Conservation (phyloP, 2,329 filamentous ascomycete species). For the Myrmaecium sp. region DNA sequence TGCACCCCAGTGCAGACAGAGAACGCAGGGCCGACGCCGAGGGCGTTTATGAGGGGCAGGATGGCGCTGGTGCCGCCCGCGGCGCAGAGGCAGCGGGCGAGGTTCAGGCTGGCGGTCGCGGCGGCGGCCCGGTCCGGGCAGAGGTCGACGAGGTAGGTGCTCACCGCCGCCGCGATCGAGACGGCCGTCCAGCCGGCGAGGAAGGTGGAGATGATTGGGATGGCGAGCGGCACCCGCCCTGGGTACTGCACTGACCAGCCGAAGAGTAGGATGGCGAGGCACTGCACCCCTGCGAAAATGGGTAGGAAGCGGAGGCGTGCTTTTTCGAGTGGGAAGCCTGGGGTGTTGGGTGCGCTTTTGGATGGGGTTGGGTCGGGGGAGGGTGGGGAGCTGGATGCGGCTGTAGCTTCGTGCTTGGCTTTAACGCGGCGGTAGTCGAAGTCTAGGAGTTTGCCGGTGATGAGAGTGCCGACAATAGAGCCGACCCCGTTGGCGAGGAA, state of each 20-base stretch:
- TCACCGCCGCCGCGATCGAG: constrained; percentile 31
- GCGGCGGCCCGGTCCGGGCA: constrained; percentile 33
- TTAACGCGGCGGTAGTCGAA: constrained; percentile 29
- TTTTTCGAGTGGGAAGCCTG: constrained; percentile 30
- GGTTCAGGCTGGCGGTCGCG: constrained; percentile 36
- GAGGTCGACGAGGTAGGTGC: constrained; percentile 37
- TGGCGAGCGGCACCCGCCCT: constrained; percentile 25
- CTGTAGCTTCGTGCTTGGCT: constrained; percentile 4
- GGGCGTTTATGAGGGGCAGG: constrained; percentile 30
- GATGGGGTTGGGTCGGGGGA: constrained; percentile 1
- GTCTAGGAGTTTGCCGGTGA: constrained; percentile 36
- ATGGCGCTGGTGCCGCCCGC: constrained; percentile 34
- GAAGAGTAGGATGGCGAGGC: constrained; percentile 30
- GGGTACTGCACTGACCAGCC: constrained; percentile 32
- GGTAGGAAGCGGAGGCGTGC: constrained; percentile 34
- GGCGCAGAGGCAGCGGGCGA: constrained; percentile 34
- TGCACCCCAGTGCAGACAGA: constrained; percentile 2
- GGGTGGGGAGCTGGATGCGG: not conserved
- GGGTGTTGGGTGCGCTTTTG: not conserved
- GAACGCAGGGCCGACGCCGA: constrained; percentile 31
- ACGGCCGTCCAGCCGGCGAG: constrained; percentile 35
- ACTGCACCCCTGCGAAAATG: constrained; percentile 28
- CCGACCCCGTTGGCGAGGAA: constrained; percentile 40
- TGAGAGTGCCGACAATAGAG: constrained; percentile 35
- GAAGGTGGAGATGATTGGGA: constrained; percentile 34